These are phyloP conservation scores for Macrolepiota dolichaula DNA, from an alignment of 768 basidiomycete genomes.

Conservation along the genomic window DNA sequence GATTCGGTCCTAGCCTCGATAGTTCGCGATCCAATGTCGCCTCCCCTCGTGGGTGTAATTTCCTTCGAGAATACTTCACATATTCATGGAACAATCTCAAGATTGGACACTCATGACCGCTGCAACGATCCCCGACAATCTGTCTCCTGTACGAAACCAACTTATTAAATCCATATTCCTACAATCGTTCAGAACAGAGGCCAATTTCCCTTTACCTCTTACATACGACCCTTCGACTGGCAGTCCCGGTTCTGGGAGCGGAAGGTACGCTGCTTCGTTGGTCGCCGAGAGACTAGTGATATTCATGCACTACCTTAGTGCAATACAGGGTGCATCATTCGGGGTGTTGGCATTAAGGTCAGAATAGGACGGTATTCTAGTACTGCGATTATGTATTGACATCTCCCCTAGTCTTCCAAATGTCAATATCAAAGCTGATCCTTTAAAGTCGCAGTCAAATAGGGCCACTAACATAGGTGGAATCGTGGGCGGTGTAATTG, in stretches of 20 bases:
- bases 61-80: not conserved
- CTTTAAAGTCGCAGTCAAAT: not conserved
- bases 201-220: slow-evolving; percentile 20
- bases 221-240: slow-evolving; percentile 22
- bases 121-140: slow-evolving; percentile 30
- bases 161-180: slow-evolving; percentile 29
- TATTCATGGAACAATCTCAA: not conserved
- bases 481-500: slow-evolving; percentile 13
- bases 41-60: slow-evolving; percentile 18
- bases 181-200: slow-evolving; percentile 19
- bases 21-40: slow-evolving; percentile 14
- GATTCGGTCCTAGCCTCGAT: slow-evolving; percentile 19
- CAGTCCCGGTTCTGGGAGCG: slow-evolving; percentile 8
- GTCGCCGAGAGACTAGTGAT: not conserved
- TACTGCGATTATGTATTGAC: not conserved
- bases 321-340: too few species aligned
- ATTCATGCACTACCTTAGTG: slow-evolving; percentile 15
- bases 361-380: not conserved
- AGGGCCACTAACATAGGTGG: slow-evolving; percentile 2
- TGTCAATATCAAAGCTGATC: not conserved
- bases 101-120: slow-evolving; percentile 54
- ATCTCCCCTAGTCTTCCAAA: slow-evolving; percentile 8
- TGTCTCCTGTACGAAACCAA: slow-evolving; percentile 27
- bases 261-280: slow-evolving; percentile 4
- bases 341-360: slow-evolving; percentile 25